Base-by-base conservation (phyloP, 768 basidiomycete genomes). In the Harrya chromipes region DNA sequence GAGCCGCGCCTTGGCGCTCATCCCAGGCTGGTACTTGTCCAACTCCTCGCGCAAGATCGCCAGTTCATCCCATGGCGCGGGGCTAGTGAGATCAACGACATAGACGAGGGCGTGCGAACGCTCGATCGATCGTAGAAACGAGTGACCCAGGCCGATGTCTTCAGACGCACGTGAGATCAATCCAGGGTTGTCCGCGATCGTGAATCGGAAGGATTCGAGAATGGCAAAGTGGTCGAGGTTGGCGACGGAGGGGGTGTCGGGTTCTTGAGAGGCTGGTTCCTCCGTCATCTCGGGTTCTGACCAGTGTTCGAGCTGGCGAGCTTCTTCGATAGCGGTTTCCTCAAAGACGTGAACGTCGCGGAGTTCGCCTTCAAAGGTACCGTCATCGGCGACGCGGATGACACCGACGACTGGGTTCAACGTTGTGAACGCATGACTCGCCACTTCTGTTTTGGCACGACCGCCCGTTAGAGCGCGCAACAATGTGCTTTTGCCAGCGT, bases 101-200 rank as follows among this genome's bases (percentile, higher is more conserved):
- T 95, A 97, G 3, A 83, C 89, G 6, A 98, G 80, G 7, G 89
- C 90, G 26, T 85, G 82, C 12, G 92, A 92, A 6, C 97, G 84
- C 62, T 98, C 94, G 67, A 98, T 90, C 1, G 91, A 86, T 12
- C 93, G 83, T 24, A 99, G 70, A 75, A 98, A 98, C 1, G 89
- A 87, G 68, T 97, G 93, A 0, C 95, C 97, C 2, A 98, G 79
- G 4, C 94, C 97, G 42, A 92, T 83, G 64, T 95, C 90, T 60
- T 91, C 83, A 3, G 91, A 89, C 3, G 94, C 90, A 13, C 79
- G 76, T 9, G 82, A 79, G 49, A 98, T 84, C 39, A 98, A 82
- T 8, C 97, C 97, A 0, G 97, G 97, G 63, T 97, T 98, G 70
- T 99, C 97, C 33, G 94, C 90, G 56, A 99, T 84, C 13, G 93